Base-by-base conservation (phyloP, 805 yeast species). In the Huiozyma sinensis region DNA sequence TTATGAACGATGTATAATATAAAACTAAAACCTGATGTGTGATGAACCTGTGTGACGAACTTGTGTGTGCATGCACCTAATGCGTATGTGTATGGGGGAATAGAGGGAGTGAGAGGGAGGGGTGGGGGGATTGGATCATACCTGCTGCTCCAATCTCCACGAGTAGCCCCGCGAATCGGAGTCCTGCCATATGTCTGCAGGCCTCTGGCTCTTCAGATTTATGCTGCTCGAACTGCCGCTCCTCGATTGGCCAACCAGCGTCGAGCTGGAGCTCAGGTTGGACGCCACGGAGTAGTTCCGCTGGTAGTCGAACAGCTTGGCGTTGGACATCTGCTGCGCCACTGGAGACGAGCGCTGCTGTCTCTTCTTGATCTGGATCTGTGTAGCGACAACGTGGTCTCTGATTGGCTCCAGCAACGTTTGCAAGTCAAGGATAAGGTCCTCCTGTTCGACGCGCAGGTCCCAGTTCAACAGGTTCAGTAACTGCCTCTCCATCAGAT, bases 331-430 rank as follows among this genome's bases (percentile, higher is more conserved):
- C 31, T 12, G 28, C 29, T 33, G 27, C 24, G 33, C 11, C 42
- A 42, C 39, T 38, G 42, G 42, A 33, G 28, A 38, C 27, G 33
- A 37, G 30, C 38, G 24, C n/a, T 33, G 29, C 33, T 35, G 31
- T 43, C 49, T 44, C 34, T 48, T 48, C 50, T 47, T 49, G 39
- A 51, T 50, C 43, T 54, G 55, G 34, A 50, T 55, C 13, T 58
- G 49, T 6, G 65, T 59, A 29, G 53, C 53, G 49, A 57, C 65
- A 39, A 68, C 47, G 45, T 68, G 70, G 40, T 49, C 64, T 65
- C 81, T 84, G 65, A 90, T 87, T 42, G 88, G 83, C 27, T 75
- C 75, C 45, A 87, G 69, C 67, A 90, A 83, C 28, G 81, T 81
- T 48, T 79, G 78, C 45, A 90, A 70, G 35, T 79, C 81, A 40